These are phyloP conservation scores for Raddia distichophylla DNA, from an alignment of 176 grass and related monocot genomes.

Conservation along the genomic window DNA sequence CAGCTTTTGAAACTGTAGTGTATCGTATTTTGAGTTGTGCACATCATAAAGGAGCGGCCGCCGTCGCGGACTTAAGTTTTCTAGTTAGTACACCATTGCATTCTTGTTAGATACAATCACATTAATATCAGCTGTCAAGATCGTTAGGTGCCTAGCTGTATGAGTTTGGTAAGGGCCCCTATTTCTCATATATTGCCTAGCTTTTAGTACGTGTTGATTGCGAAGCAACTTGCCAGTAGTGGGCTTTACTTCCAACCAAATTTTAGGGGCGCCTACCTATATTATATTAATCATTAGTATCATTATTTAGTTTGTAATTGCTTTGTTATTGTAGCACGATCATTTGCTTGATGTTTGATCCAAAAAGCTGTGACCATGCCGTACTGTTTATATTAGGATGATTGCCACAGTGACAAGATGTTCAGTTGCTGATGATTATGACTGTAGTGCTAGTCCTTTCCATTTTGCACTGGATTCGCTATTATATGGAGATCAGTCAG, in stretches of 20 bases:
- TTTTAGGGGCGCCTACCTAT: not conserved
- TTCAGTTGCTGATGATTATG: conserved; percentile 27
- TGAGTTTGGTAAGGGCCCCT: conserved; percentile 23
- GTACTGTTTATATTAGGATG: conserved; percentile 23
- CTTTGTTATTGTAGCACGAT: conserved; percentile 17
- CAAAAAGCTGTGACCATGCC: conserved; percentile 15
- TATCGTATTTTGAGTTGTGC: conserved; percentile 8
- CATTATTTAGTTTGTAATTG: conserved; percentile 9
- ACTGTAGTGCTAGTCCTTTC: conserved; percentile 11
- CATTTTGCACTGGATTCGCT: not conserved
- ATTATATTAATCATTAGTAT: not conserved
- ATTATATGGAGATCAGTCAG: conserved; percentile 17
- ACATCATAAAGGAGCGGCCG: not conserved
- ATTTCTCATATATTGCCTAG: conserved; percentile 18
- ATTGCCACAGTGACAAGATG: conserved; percentile 34
- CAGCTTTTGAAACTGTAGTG: conserved; percentile 12
- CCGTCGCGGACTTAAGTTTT: not conserved
- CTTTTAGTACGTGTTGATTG: conserved; percentile 5
- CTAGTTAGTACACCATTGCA: not conserved
- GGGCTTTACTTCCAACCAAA: conserved; percentile 36
- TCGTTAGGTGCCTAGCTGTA: not conserved
- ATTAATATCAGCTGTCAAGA: conserved; percentile 2
- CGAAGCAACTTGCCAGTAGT: conserved; percentile 10
- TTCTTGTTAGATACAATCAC: conserved; percentile 30
- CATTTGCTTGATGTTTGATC: conserved; percentile 19